Conservation (phyloP, 2,329 filamentous ascomycete genomes). For the Hypoxylon sp. region DNA sequence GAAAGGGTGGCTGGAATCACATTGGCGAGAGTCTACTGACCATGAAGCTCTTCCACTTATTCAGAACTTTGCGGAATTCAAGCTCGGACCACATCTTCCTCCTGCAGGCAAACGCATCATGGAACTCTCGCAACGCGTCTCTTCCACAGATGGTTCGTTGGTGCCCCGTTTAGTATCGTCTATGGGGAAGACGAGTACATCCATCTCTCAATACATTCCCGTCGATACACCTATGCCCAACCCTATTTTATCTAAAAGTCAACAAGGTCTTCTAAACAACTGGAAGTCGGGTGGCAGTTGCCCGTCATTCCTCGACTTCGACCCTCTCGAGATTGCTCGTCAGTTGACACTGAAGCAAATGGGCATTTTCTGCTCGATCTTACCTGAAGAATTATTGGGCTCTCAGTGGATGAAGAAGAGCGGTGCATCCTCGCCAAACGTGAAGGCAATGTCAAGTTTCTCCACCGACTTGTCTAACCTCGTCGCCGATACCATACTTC, state of each 20-base stretch:
- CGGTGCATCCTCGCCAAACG: constrained; percentile 84
- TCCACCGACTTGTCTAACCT: constrained; percentile 94
- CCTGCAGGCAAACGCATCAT: constrained; percentile 84
- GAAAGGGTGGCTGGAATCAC: constrained; percentile 96
- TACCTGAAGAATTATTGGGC: constrained; percentile 90
- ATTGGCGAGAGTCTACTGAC: constrained; percentile 91
- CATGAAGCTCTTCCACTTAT: constrained; percentile 82
- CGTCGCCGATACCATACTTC: constrained; percentile 92
- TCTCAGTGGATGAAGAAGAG: constrained; percentile 95
- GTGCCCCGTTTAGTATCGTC: constrained; percentile 88
- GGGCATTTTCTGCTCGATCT: constrained; percentile 89
- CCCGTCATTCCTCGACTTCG: constrained; percentile 89
- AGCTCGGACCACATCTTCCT: constrained; percentile 78
- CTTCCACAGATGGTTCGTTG: constrained; percentile 78
- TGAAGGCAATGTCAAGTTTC: constrained; percentile 92
- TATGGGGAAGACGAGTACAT: constrained; percentile 88
- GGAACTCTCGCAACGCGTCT: constrained; percentile 85
- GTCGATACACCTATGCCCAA: constrained; percentile 80
- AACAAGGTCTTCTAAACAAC: constrained; percentile 78
- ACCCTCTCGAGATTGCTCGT: constrained; percentile 89
- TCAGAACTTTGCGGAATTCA: constrained; percentile 81
- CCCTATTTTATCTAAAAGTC: constrained; percentile 80
- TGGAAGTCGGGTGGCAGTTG: constrained; percentile 80
- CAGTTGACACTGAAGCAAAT: constrained; percentile 96
- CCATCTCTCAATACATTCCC: constrained; percentile 78